These are phyloP conservation scores for Neophaeococcomyces aloes DNA, from an alignment of 2,329 filamentous ascomycete species.

Conservation along the genomic window DNA sequence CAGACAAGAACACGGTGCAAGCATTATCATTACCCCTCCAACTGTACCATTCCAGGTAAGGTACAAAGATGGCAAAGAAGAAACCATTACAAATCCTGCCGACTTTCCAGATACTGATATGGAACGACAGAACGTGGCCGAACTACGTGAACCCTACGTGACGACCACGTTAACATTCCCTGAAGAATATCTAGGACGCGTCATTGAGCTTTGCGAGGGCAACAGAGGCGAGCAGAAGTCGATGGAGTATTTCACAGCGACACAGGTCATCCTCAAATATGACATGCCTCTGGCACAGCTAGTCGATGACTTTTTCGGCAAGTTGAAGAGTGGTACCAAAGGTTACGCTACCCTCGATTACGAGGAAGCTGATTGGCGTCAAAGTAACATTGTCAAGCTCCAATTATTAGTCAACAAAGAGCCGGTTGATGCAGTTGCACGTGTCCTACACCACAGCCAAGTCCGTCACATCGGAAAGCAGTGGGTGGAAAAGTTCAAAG, in stretches of 20 bases:
- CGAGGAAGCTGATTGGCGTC: conserved; percentile 81
- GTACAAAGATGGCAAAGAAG: conserved; percentile 65
- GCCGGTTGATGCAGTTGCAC: conserved; percentile 87
- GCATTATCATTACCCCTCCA: conserved; percentile 92
- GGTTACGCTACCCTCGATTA: conserved; percentile 95
- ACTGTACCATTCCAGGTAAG: conserved; percentile 84
- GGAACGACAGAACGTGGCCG: conserved; percentile 44
- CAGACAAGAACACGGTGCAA: conserved; percentile 85
- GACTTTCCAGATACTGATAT: conserved; percentile 70
- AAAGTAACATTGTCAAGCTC: conserved; percentile 72
- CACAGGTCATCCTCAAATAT: conserved; percentile 91
- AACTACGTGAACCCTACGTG: conserved; percentile 66
- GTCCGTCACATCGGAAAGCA: conserved; percentile 66
- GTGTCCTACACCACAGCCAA: conserved; percentile 75
- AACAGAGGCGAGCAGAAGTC: conserved; percentile 81
- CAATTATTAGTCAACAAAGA: conserved; percentile 88
- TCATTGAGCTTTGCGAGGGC: conserved; percentile 87
- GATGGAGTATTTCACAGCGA: conserved; percentile 80
- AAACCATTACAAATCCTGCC: conserved; percentile 73
- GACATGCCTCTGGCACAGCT: conserved; percentile 77
- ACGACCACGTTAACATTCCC: conserved; percentile 78
- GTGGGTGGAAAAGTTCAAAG: conserved; percentile 94
- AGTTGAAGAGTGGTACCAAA: conserved; percentile 85
- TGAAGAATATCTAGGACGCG: conserved; percentile 84
- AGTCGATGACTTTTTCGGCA: conserved; percentile 95